Evolutionary conservation across 352 stramenopile species (phyloP), one percentile per base, ranked within the genome.

Genomic region (Globisporangium polare): DNA sequence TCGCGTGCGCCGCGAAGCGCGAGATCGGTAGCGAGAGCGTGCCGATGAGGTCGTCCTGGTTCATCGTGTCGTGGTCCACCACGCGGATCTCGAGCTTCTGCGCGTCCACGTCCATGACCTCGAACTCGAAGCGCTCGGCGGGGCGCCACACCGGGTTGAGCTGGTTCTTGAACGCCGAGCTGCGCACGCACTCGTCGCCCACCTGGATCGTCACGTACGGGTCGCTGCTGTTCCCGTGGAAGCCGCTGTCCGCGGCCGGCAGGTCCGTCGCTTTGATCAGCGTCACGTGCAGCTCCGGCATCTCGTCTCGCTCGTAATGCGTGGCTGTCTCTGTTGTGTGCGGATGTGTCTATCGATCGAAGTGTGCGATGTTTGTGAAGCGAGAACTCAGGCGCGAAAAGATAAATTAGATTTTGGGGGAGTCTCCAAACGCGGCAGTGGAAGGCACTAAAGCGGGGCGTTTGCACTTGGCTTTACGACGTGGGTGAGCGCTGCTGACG

Each of bases 81-180:
- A 93, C 68, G 49, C 77, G 72, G 52, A 93, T 63, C 31, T 73
- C 22, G 55, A 93, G 66, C 29, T 87, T 73, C 20, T 77, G 55
- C 8, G 70, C 69, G 35, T 77, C 65, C 0, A 65, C 49, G 41
- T 91, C 73, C 3, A 65, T 37, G 39, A 91, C 63, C 12, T 83
- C 72, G 53, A 93, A 91, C 65, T 89, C 81, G 60, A 90, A 91
- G 22, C 68, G 77, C 68, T 93, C 80, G 9, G 79, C 71, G 12
- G 83, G 83, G n/a, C 83, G 72, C 84, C 84, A 93, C 53, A 81
- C 80, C 5, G 84, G 84, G 41, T 91, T 75, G 22, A 93, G 67
- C 37, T 54, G 58, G 24, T 72, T 73, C 52, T 64, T 73, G 58
- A 83, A 75, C 41, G 68, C 80, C 17, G 80, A 78, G 46, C 74